Evolutionary conservation across 106 monocot species (phyloP), one percentile per base, ranked within the genome.

Genomic region (Dactylorhiza incarnata): DNA sequence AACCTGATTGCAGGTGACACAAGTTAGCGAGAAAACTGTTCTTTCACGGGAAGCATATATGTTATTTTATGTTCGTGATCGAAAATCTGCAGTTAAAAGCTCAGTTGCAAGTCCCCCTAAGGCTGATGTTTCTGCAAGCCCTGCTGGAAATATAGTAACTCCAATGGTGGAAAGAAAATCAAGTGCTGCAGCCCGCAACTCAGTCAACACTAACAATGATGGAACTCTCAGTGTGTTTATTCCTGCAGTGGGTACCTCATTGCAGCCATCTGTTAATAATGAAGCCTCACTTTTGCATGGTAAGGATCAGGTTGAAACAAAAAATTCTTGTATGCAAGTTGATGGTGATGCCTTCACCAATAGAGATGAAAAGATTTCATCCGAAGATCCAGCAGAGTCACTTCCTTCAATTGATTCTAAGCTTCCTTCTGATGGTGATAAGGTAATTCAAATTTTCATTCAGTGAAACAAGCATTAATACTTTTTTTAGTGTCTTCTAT

Each of bases 1-100:
- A 52, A 52, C 52, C 5, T 9, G 15, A 52, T 15, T 52, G 52
- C 52, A 96, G 96, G 96, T 96, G 24, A 47, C 68, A n/a, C 96
- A 89, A 85, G 96, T 96, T 29, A 87, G 91, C 29, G 96, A 96
- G 84, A 93, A 88, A 78, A 86, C 81, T 81, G 96, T 96, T 58
- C 84, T 96, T 75, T 53, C 78, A 37, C 91, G 93, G 76, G 89
- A 93, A 81, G 96, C 96, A 5, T 96, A 96, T 78, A 96, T 96
- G 87, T 53, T 96, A 58, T 96, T 96, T 81, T 96, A 96, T 80
- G 89, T 96, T 46, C 93, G 96, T 45, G 86, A 96, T 62, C 81
- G 76, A 88, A 83, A 62, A 72, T 82, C 76, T 45, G 45, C 66
- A 11, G 59, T 78, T 5, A 96, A 81, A 78, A 83, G 69, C 72